Base-by-base conservation (phyloP, 331 rosid genomes). In the Arachis monticola region DNA sequence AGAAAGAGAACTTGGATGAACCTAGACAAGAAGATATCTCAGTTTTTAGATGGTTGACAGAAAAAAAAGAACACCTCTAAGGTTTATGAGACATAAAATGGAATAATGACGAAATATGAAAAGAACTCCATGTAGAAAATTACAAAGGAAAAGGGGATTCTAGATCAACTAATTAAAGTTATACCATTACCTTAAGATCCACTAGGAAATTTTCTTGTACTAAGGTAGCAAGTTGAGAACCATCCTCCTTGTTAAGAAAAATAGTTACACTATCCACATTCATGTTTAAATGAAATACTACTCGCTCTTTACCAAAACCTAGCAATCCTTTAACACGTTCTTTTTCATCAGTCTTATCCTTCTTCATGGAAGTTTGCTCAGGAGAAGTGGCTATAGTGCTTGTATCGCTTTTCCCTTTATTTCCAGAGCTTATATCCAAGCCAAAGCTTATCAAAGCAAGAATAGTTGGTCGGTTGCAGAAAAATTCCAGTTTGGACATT, bases 161-260 rank as follows among this genome's bases (percentile, higher is more conserved):
- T 17, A 45, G 51, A 62, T 67, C 46, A 66, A 12, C 32, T 7
- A 22, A 60, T 9, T 30, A 55, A 81, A 38, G 50, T 71, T 71
- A 45, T 69, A 59, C 14, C 66, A 51, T 79, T 80, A 95, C 99
- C 99, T 92, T 95, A 45, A 92, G 87, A 70, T 95, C 93, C 83
- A 92, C 60, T 51, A 92, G 76, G 76, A 95, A 95, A 74, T 88
- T 88, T 87, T 95, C 97, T 81, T 95, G 97, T 61, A 95, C 97
- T 73, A 95, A 78, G 71, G 83, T 92, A 31, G 97, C 99, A 74
- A 95, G 92, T 70, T 85, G 87, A 80, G 97, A 90, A 74, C 89
- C 96, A 86, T 95, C 97, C 83, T 95, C 99, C 89, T 82, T 90
- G 85, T 92, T 95, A 60, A 95, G 99, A 84, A 86, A 90, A 82